Conservation (phyloP, 768 basidiomycete species). For the Scleroderma citrinum region DNA sequence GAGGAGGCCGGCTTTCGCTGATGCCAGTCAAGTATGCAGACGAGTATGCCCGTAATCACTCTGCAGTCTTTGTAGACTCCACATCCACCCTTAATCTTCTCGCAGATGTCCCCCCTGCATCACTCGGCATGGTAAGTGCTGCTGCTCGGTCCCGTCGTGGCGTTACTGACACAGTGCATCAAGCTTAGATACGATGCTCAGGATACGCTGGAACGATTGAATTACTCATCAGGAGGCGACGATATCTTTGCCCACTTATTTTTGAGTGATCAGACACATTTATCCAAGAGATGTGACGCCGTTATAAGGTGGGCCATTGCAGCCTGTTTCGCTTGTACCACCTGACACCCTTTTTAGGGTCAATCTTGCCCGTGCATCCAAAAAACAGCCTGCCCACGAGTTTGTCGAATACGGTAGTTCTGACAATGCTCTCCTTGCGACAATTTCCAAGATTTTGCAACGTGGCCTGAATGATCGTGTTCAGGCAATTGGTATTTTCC, state of each 20-base stretch:
- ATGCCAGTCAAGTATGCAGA: conserved; percentile 48
- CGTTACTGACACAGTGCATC: conserved; percentile 2
- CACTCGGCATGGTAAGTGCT: conserved; percentile 63
- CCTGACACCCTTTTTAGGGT: conserved; percentile 37
- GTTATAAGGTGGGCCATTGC: conserved; percentile 47
- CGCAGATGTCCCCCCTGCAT: conserved; percentile 67
- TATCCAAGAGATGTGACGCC: conserved; percentile 67
- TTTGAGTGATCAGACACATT: conserved; percentile 61
- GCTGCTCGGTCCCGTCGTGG: not conserved
- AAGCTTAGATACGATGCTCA: conserved; percentile 75
- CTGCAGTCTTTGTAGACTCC: conserved; percentile 72
- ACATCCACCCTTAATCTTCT: conserved; percentile 73
- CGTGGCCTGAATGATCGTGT: conserved; percentile 72
- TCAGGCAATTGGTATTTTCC: conserved; percentile 57
- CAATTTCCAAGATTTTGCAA: conserved; percentile 45
- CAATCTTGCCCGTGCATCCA: conserved; percentile 33
- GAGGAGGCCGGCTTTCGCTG: not conserved
- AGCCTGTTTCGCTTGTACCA: not conserved
- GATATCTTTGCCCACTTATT: conserved; percentile 73
- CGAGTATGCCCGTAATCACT: conserved; percentile 46
- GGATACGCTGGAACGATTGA: conserved; percentile 62
- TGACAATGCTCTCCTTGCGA: conserved; percentile 48
- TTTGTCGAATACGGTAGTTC: conserved; percentile 52
- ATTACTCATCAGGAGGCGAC: conserved; percentile 37
- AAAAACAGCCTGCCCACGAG: conserved; percentile 38